phyloP scores from a whole-genome alignment of 805 yeast species.

The Saturnispora hagleri region DNA sequence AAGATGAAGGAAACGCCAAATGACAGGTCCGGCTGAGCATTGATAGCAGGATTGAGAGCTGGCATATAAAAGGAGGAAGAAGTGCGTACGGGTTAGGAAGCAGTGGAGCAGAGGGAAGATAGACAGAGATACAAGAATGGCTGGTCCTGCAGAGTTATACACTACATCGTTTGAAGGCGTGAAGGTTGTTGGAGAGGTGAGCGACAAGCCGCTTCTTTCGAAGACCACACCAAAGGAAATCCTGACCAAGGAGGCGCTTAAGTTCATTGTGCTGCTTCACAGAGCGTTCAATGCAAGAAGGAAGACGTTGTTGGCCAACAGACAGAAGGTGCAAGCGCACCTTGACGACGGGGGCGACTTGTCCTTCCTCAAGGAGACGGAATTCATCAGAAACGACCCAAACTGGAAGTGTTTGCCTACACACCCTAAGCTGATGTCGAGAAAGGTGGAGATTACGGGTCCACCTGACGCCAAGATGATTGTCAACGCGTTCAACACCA shows the following conservation, averaged over 20 bases:
- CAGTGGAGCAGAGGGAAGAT: neutral
- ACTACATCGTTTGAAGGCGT: slow-evolving; percentile 38
- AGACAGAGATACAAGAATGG: neutral
- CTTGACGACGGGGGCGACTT: slow-evolving; percentile 57
- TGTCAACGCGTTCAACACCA: slow-evolving; percentile 69
- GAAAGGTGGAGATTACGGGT: slow-evolving; percentile 79
- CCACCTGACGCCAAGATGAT: slow-evolving; percentile 82
- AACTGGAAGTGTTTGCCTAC: slow-evolving; percentile 69
- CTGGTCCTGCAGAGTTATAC: slow-evolving; percentile 19
- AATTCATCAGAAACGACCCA: slow-evolving; percentile 56
- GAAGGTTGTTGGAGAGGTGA: slow-evolving; percentile 42
- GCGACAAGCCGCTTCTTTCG: slow-evolving; percentile 26
- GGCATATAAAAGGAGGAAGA: slow-evolving; percentile 3
- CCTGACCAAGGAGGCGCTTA: slow-evolving; percentile 49
- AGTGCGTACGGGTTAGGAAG: neutral
- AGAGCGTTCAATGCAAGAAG: slow-evolving; percentile 61
- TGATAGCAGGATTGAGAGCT: neutral
- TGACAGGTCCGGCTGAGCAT: neutral
- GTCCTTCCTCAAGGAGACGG: slow-evolving; percentile 62
- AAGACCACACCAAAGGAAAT: slow-evolving; percentile 43
- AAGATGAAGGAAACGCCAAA: neutral
- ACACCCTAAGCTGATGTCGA: slow-evolving; percentile 63
- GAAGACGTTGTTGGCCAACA: slow-evolving; percentile 47
- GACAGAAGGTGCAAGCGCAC: slow-evolving; percentile 49
- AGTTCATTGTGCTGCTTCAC: slow-evolving; percentile 63